Base-by-base conservation (phyloP, 169 alveolate genomes). In the Cryptosporidium felis region DNA sequence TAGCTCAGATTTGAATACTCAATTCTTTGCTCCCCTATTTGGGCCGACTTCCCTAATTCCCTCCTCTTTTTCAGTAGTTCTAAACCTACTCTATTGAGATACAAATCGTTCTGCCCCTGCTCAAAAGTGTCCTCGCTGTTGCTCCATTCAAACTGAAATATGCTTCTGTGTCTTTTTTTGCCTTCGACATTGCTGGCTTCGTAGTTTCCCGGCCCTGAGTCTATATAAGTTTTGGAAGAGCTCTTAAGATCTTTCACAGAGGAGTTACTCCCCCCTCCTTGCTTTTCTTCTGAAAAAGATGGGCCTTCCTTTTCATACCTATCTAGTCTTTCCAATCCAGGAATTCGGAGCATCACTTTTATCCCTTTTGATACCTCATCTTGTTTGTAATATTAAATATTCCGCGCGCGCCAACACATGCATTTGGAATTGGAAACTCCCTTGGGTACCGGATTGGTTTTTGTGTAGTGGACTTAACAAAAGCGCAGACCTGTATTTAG, bases 121-220 rank as follows among this genome's bases (percentile, higher is more conserved):
- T 62, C 63, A 18, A 94, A 74, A 5, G 97, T 95, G 74, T 95
- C 97, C 61, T 95, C 97, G 23, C 94, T 82, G 38, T 90, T 91
- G 59, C 93, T 95, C 97, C 97, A 95, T 46, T 95, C 97, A 62
- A 94, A 94, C 63, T 91, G 90, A 44, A 95, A 94, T 4, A 92
- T 89, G 42, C 92, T 93, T 49, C 89, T 85, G 12, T 74, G 85
- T 38, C 74, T 74, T 26, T 42, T 74, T 74, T 44, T 49, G 45
- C 38, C 26, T 21, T 41, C 18, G 12, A 28, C 49, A 1, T 74
- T 59, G 1, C 42, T 36, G 3, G 18, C 28, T 18, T 74, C 80
- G 38, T 4, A 3, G 49, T 34, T 34, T 32, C 10, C 32, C 3
- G 14, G 28, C 21, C 46, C 51, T 1, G 40, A 53, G 16, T 16